A percentile compares a stretch with the other conserved stretches of the same genome.
phyloP scores from a whole-genome alignment of 1,284 basidiomycete genomes.

The Tylopilus sp. region DNA sequence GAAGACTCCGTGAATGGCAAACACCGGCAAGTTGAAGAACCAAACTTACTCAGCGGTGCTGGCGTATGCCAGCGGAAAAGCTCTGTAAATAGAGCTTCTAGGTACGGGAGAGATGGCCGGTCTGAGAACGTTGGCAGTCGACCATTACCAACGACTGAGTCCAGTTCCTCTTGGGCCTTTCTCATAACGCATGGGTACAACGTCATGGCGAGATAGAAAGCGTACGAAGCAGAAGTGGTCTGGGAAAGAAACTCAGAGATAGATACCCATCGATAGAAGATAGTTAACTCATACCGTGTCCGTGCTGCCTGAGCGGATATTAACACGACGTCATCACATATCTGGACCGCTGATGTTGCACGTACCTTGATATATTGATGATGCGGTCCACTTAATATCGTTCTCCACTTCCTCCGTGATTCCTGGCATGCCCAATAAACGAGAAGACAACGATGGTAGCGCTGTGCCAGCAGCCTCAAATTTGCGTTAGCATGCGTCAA shows the following conservation, averaged over 20 bases:
- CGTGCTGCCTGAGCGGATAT: constrained; percentile 19
- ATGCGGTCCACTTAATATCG: constrained; percentile 67
- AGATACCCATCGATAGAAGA: no score
- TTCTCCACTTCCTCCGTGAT: constrained; percentile 57
- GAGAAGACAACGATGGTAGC: constrained; percentile 57
- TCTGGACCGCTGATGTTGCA: background rate
- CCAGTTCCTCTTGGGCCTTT: constrained; percentile 71
- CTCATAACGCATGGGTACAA: constrained; percentile 29
- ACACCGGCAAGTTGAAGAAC: no score
- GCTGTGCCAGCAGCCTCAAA: constrained; percentile 58
- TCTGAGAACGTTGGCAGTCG: constrained; percentile 42
- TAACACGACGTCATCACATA: no score
- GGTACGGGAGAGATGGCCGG: constrained; percentile 34
- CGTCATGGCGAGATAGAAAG: constrained; percentile 37
- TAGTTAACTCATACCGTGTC: constrained; percentile 30
- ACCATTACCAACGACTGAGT: constrained; percentile 62
- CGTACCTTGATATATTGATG: constrained; percentile 64
- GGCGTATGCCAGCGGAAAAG: constrained; percentile 70
- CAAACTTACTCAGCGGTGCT: constrained; percentile 60
- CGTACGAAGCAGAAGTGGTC: constrained; percentile 19
- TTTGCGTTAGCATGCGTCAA: background rate
- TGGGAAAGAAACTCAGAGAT: background rate
- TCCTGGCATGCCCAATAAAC: constrained; percentile 55
- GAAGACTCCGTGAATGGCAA: no score
- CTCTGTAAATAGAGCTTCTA: constrained; percentile 52